A percentile compares a stretch with the other conserved stretches of the same genome.
These are phyloP conservation scores for Lactarius sp. DNA, from an alignment of 768 basidiomycete genomes.

Conservation along the genomic window DNA sequence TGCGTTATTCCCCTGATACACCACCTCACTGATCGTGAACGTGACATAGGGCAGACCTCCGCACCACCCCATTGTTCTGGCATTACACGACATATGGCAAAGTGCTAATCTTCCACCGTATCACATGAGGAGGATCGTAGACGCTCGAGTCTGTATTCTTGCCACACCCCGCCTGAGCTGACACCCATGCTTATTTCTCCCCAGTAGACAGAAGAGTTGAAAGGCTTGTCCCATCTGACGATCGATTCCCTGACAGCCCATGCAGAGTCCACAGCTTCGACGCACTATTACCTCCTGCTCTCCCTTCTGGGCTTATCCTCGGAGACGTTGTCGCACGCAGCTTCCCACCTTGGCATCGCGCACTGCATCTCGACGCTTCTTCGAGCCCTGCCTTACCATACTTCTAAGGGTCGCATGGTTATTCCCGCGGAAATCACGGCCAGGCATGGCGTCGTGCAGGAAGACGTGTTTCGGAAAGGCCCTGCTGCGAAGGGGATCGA, in stretches of 20 bases:
- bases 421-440: slow-evolving; percentile 82
- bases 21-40: slow-evolving; percentile 23
- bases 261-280: slow-evolving; percentile 77
- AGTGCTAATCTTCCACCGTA: slow-evolving; percentile 55
- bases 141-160: slow-evolving; percentile 62
- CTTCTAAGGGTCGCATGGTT: slow-evolving; percentile 60
- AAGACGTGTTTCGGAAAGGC: slow-evolving; percentile 66
- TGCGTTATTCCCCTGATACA: slow-evolving; percentile 33
- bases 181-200: slow-evolving; percentile 1
- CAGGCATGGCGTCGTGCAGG: slow-evolving; percentile 70
- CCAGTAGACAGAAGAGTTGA: slow-evolving; percentile 59
- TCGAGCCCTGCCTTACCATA: slow-evolving; percentile 74
- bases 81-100: slow-evolving; percentile 54
- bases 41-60: slow-evolving; percentile 62
- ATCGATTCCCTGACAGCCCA: slow-evolving; percentile 63
- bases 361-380: slow-evolving; percentile 68
- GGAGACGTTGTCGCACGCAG: slow-evolving; percentile 59
- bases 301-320: slow-evolving; percentile 57
- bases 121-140: slow-evolving; percentile 77
- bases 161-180: not conserved
- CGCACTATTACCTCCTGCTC: slow-evolving; percentile 70
- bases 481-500: slow-evolving; percentile 52
- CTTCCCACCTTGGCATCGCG: slow-evolving; percentile 75
- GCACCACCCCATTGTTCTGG: slow-evolving; percentile 75
- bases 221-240: slow-evolving; percentile 60